Conservation (phyloP, 1,139 yeast species). For the Blastobotrys capitulatus region DNA sequence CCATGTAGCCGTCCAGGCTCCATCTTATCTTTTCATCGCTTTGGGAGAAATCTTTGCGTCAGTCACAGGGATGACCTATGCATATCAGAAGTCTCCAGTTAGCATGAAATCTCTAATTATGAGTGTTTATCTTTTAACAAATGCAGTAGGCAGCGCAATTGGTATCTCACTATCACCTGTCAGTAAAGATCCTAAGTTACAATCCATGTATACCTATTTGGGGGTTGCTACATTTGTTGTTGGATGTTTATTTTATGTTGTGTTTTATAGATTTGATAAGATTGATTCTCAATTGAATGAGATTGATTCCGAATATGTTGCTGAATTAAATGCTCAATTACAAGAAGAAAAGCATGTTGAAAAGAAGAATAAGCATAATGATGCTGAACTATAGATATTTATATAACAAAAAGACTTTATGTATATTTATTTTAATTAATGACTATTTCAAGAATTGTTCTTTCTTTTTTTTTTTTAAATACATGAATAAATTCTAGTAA, state of each 20-base stretch:
- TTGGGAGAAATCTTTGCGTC: conserved; percentile 61
- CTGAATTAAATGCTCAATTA: conserved; percentile 26
- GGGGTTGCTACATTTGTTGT: conserved; percentile 54
- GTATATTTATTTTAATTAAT: too few relatives aligned
- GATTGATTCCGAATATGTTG: conserved; percentile 40
- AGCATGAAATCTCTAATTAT: conserved; percentile 62
- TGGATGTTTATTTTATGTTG: conserved; percentile 58
- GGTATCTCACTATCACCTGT: conserved; percentile 69
- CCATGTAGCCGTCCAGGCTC: neutral
- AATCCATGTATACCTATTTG: conserved; percentile 49
- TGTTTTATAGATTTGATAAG: conserved; percentile 51
- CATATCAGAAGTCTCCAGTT: conserved; percentile 64
- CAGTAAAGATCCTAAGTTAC: conserved; percentile 58
- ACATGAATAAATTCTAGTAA: too few relatives aligned
- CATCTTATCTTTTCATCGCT: conserved; percentile 43
- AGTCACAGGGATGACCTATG: conserved; percentile 62
- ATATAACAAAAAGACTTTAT: too few relatives aligned
- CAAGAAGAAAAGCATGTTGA: conserved; percentile 11
- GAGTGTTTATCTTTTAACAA: conserved; percentile 56
- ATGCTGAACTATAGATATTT: too few relatives aligned
- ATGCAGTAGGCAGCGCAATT: conserved; percentile 66
- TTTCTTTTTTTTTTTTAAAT: too few relatives aligned
- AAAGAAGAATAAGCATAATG: neutral
- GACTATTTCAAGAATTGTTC: too few relatives aligned
- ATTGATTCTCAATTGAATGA: conserved; percentile 57